A percentile compares a stretch with the other conserved stretches of the same genome.
phyloP scores from a whole-genome alignment of 1,284 basidiomycete genomes.

The Cutaneotrichosporon curvatum region DNA sequence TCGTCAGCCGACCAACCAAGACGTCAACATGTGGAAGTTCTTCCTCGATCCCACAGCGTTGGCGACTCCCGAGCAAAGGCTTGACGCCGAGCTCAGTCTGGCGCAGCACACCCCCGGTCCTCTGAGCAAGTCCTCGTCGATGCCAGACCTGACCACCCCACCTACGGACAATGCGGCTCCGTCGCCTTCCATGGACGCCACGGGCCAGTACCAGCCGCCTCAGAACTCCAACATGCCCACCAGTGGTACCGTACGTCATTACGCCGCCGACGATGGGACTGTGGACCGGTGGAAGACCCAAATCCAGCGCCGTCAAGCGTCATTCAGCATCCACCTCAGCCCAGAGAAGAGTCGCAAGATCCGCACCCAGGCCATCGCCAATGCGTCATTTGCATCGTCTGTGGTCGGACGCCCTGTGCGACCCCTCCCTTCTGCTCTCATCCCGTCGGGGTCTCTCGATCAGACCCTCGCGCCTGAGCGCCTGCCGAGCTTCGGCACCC shows the following conservation, averaged over 20 bases:
- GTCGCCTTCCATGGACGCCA: too few species aligned
- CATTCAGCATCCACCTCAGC: slow-evolving; percentile 22
- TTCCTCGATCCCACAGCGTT: slow-evolving; percentile 29
- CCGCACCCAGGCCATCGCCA: slow-evolving; percentile 1
- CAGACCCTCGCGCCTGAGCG: slow-evolving; percentile 45
- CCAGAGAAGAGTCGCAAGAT: slow-evolving; percentile 15
- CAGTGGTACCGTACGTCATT: neutral
- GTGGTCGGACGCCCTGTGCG: neutral
- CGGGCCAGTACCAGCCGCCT: neutral
- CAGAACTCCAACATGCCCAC: slow-evolving; percentile 1
- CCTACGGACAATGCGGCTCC: too few species aligned
- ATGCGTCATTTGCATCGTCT: slow-evolving; percentile 8
- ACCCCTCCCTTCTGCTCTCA: slow-evolving; percentile 12
- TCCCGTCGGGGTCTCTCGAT: slow-evolving; percentile 30
- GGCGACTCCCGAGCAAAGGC: slow-evolving; percentile 33
- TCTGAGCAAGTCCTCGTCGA: slow-evolving; percentile 36
- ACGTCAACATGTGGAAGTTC: slow-evolving; percentile 39
- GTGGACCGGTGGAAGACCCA: slow-evolving; percentile 32
- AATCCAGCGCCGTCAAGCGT: slow-evolving; percentile 33
- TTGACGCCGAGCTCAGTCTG: slow-evolving; percentile 10
- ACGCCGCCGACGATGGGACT: slow-evolving; percentile 8
- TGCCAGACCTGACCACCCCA: slow-evolving; percentile 37
- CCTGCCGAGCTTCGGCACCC: slow-evolving; percentile 34
- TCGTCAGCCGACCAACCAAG: slow-evolving; percentile 7
- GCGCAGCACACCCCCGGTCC: slow-evolving; percentile 7